Conservation (phyloP, 768 basidiomycete genomes). For the Favolaschia claudopus region DNA sequence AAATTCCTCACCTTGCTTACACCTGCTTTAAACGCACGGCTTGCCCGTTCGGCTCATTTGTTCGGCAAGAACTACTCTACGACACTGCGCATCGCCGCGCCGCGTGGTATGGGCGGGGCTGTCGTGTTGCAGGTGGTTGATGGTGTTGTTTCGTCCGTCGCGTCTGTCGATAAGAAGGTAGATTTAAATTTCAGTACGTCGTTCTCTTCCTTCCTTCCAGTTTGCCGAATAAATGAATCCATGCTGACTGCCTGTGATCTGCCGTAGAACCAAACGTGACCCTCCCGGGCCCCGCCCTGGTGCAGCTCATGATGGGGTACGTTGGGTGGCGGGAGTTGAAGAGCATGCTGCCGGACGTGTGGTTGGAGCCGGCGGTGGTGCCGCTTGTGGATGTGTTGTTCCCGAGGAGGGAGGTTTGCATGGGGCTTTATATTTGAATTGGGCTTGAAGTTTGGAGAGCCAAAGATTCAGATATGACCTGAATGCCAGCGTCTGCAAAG, state of each 20-base stretch:
- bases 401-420: neutral
- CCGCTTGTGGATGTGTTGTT: slow-evolving; percentile 11
- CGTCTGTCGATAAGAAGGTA: neutral
- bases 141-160: neutral
- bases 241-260: neutral
- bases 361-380: neutral
- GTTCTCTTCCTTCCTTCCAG: neutral
- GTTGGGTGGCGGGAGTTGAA: neutral
- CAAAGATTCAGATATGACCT: too few species aligned
- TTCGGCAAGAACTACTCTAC: slow-evolving; percentile 4
- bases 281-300: slow-evolving; percentile 5
- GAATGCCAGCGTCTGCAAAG: too few species aligned
- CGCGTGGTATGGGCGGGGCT: neutral
- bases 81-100: slow-evolving; percentile 1
- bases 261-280: neutral
- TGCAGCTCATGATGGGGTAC: slow-evolving; percentile 9
- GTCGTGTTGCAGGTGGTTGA: neutral
- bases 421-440: neutral
- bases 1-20: neutral
- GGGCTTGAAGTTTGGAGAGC: too few species aligned
- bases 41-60: neutral
- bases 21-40: neutral
- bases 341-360: neutral
- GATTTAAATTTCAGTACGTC: neutral
- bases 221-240: neutral